A percentile compares a stretch with the other conserved stretches of the same genome.
Evolutionary conservation across 306 rosid species (phyloP).

Genomic region (Quercus wislizeni): DNA sequence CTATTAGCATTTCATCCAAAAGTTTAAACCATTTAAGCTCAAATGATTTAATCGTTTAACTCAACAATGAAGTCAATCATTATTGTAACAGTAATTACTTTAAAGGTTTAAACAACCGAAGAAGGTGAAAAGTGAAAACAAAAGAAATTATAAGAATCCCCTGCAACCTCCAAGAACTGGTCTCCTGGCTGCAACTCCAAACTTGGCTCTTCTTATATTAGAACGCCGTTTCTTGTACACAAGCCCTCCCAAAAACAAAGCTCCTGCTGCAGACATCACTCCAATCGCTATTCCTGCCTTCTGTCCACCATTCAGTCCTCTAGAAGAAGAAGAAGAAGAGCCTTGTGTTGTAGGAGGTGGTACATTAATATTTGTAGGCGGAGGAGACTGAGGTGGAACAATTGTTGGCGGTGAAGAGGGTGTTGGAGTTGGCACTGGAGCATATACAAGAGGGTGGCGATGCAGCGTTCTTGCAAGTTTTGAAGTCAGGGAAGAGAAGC

Average conservation of each 20-base stretch:
- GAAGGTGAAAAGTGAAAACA: too few species aligned
- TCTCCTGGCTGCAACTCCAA: constrained; percentile 14
- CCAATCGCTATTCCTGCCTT: constrained; percentile 43
- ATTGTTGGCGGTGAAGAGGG: background rate
- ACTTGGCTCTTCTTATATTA: background rate
- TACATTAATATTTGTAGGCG: background rate
- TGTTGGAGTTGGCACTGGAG: too few species aligned
- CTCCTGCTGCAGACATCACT: constrained; percentile 27
- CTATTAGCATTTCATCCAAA: too few species aligned
- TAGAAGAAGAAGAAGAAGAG: background rate
- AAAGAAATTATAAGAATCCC: too few species aligned
- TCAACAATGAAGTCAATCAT: too few species aligned
- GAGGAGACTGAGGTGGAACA: background rate
- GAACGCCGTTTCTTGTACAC: constrained; percentile 31
- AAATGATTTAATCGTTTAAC: too few species aligned
- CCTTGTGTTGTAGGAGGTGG: background rate
- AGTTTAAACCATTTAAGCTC: too few species aligned
- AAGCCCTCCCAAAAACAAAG: constrained; percentile 21
- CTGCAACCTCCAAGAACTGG: too few species aligned
- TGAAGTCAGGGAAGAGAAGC: background rate
- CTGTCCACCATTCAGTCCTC: constrained; percentile 38
- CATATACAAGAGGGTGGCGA: too few species aligned
- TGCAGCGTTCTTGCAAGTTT: background rate
- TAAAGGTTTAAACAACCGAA: too few species aligned
- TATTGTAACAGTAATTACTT: too few species aligned